These are phyloP conservation scores for Arachnomyces sp. DNA, from an alignment of 2,329 filamentous ascomycete genomes.

Conservation along the genomic window DNA sequence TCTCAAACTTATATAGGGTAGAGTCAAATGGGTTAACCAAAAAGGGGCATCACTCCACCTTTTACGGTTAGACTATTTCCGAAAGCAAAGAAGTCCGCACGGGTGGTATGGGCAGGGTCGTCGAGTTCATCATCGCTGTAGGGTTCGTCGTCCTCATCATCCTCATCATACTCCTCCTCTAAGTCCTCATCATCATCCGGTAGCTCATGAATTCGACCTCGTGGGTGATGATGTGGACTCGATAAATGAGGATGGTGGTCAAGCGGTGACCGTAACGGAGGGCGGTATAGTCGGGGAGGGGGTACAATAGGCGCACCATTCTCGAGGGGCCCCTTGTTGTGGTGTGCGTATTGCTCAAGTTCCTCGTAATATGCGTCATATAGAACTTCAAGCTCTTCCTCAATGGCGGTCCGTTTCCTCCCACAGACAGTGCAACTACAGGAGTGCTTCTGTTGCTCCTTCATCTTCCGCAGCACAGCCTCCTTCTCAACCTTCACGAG, in stretches of 20 bases:
- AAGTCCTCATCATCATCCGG: constrained; percentile 47
- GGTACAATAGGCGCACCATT: constrained; percentile 62
- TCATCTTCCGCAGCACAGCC: constrained; percentile 97
- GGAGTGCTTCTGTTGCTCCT: constrained; percentile 98
- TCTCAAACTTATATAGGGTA: constrained; percentile 36
- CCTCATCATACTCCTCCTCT: constrained; percentile 53
- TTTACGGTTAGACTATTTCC: constrained; percentile 96
- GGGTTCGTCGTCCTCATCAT: constrained; percentile 62
- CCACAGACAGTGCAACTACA: constrained; percentile 98
- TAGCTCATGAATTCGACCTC: constrained; percentile 59
- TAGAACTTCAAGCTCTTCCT: constrained; percentile 92
- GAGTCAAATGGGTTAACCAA: constrained; percentile 21
- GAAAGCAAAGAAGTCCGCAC: constrained; percentile 90
- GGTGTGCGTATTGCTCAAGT: constrained; percentile 92
- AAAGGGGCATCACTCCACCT: constrained; percentile 39
- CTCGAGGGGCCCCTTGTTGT: constrained; percentile 54
- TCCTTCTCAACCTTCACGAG: constrained; percentile 98
- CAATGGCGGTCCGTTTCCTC: constrained; percentile 89
- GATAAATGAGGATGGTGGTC: constrained; percentile 47
- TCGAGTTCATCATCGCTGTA: constrained; percentile 58
- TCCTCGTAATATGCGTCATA: constrained; percentile 99
- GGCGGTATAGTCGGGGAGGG: constrained; percentile 55
- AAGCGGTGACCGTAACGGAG: constrained; percentile 46
- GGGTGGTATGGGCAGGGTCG: constrained; percentile 52
- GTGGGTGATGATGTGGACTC: constrained; percentile 57